These are phyloP conservation scores for Buxus sempervirens DNA, from an alignment of 164 flowering plant genomes.

Conservation along the genomic window DNA sequence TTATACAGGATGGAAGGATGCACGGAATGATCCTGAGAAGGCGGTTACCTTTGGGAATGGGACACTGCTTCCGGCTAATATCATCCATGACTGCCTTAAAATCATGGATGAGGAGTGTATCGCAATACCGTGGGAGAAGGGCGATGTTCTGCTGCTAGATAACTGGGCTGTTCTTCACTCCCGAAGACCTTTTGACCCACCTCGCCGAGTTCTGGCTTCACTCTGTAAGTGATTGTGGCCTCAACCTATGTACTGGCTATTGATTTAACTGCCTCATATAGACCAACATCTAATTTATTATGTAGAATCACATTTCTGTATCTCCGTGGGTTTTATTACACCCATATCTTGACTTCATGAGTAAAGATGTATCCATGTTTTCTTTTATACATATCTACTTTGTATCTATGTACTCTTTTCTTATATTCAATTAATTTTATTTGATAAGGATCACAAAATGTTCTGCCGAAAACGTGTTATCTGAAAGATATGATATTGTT, in stretches of 20 bases:
- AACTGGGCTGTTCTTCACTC: slow-evolving; percentile 88
- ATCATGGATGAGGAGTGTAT: slow-evolving; percentile 77
- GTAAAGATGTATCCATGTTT: background rate
- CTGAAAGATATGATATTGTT: background rate
- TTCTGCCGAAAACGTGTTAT: no score
- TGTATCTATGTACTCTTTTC: background rate
- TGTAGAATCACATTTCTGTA: background rate
- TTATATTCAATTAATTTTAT: background rate
- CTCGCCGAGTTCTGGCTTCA: slow-evolving; percentile 82
- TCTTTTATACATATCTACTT: background rate
- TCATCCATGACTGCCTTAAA: slow-evolving; percentile 56
- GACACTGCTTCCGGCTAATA: slow-evolving; percentile 60
- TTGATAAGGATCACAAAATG: background rate
- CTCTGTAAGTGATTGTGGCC: slow-evolving; percentile 56
- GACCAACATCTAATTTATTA: background rate
- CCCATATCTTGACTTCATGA: background rate
- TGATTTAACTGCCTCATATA: background rate
- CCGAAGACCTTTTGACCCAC: slow-evolving; percentile 65
- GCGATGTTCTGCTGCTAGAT: slow-evolving; percentile 74
- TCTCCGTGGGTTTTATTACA: background rate
- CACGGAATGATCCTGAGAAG: slow-evolving; percentile 67
- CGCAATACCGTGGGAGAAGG: slow-evolving; percentile 83
- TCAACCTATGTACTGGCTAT: background rate
- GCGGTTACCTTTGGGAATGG: slow-evolving; percentile 91
- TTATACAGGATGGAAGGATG: slow-evolving; percentile 80